Percentiles rank a stretch among this genome's conserved stretches.
These are phyloP conservation scores for Penicillium desertorum DNA, from an alignment of 495 filamentous ascomycete genomes.

Conservation along the genomic window DNA sequence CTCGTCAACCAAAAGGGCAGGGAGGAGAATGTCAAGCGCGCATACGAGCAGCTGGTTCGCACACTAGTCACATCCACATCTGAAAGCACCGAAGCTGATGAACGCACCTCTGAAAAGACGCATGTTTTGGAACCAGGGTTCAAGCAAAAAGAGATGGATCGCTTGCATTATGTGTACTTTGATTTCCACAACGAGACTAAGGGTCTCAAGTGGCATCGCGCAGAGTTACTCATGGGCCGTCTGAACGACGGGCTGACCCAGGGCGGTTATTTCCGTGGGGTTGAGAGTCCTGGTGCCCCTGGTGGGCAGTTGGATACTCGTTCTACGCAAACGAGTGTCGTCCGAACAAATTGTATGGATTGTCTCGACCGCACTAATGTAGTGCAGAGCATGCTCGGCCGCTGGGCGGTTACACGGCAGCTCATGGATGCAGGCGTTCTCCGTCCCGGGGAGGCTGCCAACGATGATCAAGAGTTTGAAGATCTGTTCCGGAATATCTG, in stretches of 20 bases:
- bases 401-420: constrained; percentile 82
- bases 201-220: constrained; percentile 88
- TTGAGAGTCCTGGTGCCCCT: constrained; percentile 72
- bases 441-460: constrained; percentile 62
- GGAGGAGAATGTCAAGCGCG: constrained; percentile 80
- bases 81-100: constrained; percentile 59
- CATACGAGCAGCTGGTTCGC: constrained; percentile 86
- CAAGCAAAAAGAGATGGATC: constrained; percentile 65
- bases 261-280: constrained; percentile 90
- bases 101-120: constrained; percentile 72
- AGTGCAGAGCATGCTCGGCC: constrained; percentile 91
- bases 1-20: constrained; percentile 93
- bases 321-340: constrained; percentile 76
- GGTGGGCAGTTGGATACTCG: constrained; percentile 74
- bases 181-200: constrained; percentile 98
- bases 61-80: constrained; percentile 65
- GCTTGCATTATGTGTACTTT: constrained; percentile 93
- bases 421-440: constrained; percentile 79
- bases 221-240: constrained; percentile 79
- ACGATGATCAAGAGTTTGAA: constrained; percentile 76
- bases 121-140: constrained; percentile 66
- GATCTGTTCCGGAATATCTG: constrained; percentile 90
- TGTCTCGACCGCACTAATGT: constrained; percentile 98
- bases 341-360: constrained; percentile 99
- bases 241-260: constrained; percentile 66